A percentile compares a stretch with the other conserved stretches of the same genome.
phyloP scores from a whole-genome alignment of 2,329 filamentous ascomycete species.

The Aspergillus eucalypticola region DNA sequence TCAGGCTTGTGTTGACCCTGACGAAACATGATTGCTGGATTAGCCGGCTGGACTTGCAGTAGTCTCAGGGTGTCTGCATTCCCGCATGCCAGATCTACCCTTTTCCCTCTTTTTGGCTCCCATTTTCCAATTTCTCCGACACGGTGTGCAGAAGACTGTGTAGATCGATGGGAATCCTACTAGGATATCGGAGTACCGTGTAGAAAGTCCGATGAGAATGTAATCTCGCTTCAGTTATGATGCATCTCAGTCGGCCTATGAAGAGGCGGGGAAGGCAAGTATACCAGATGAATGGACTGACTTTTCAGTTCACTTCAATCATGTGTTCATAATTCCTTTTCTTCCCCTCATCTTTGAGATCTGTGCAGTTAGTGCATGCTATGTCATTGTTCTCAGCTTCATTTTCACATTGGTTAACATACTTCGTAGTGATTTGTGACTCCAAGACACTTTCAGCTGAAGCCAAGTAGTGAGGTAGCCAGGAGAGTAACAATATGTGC shows the following conservation, averaged over 20 bases:
- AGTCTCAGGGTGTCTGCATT: slow-evolving; percentile 15
- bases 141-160: background rate
- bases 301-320: background rate
- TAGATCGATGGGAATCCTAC: background rate
- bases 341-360: background rate
- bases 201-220: background rate
- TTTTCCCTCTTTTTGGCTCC: background rate
- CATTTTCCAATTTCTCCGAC: background rate
- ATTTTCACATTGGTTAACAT: background rate
- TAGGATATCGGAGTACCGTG: background rate
- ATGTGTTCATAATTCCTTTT: background rate
- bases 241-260: background rate
- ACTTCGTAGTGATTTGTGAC: background rate
- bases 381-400: background rate
- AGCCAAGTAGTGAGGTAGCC: background rate
- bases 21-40: slow-evolving; percentile 12
- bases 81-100: slow-evolving; percentile 12
- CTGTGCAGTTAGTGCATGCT: background rate
- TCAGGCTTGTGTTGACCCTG: slow-evolving; percentile 5
- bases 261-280: background rate
- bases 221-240: background rate
- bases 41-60: slow-evolving; percentile 15
- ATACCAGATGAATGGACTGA: too few relatives aligned
- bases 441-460: background rate
- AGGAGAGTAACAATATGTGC: too few relatives aligned